A percentile compares a stretch with the other conserved stretches of the same genome.
Conservation (phyloP, 2,329 filamentous ascomycete genomes). For the Apiospora aurea region DNA sequence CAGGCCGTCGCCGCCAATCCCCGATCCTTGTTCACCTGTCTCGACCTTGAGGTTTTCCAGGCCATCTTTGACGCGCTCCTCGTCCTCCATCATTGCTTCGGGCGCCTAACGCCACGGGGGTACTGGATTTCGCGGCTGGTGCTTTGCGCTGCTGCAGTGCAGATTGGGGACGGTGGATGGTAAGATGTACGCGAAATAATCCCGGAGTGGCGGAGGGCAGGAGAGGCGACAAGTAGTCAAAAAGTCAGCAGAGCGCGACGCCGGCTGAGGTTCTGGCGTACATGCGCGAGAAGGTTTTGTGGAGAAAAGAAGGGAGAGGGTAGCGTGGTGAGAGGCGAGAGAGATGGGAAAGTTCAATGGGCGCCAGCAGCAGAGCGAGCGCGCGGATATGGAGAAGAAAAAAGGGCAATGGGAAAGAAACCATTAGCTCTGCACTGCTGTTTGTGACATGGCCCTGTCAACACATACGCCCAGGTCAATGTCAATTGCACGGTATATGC, state of each 20-base stretch:
- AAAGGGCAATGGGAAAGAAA: slow-evolving; percentile 26
- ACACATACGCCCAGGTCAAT: slow-evolving; percentile 31
- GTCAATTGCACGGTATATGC: slow-evolving; percentile 35
- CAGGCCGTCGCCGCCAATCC: slow-evolving; percentile 43
- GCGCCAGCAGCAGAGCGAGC: slow-evolving; percentile 19
- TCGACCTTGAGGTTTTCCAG: slow-evolving; percentile 55
- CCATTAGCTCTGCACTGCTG: slow-evolving; percentile 38
- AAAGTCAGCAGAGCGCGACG: slow-evolving; percentile 20
- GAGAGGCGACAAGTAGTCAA: slow-evolving; percentile 13
- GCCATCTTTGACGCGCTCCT: slow-evolving; percentile 40
- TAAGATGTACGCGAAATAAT: background rate
- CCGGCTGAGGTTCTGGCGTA: slow-evolving; percentile 16
- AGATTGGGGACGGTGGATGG: background rate
- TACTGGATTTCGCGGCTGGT: slow-evolving; percentile 10
- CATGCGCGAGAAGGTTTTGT: slow-evolving; percentile 20
- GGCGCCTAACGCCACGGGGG: slow-evolving; percentile 18
- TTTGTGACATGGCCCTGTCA: slow-evolving; percentile 40
- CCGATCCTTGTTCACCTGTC: slow-evolving; percentile 39
- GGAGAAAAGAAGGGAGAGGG: slow-evolving; percentile 24
- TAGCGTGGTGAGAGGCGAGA: slow-evolving; percentile 27
- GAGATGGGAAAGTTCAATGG: slow-evolving; percentile 29
- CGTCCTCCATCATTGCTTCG: slow-evolving; percentile 40
- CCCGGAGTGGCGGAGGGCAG: background rate
- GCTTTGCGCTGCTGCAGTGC: slow-evolving; percentile 9
- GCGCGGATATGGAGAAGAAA: slow-evolving; percentile 8